Base-by-base conservation (phyloP, 805 yeast species). In the Scheffersomyces ergatensis region DNA sequence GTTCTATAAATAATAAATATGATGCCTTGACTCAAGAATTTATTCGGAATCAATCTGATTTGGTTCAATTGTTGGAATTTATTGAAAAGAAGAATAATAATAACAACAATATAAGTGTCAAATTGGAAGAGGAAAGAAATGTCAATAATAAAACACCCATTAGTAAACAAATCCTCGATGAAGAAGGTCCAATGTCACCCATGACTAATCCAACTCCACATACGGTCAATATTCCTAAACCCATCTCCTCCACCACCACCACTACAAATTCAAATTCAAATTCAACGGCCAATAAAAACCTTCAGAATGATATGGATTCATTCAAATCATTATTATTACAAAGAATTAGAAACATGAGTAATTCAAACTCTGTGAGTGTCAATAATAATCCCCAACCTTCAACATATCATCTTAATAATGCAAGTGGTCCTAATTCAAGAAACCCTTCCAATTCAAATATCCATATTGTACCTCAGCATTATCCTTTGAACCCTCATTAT, bases 31-130 rank as follows among this genome's bases (percentile, higher is more conserved):
- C 62, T 24, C 76, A 72, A 4, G 80, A 78, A 36, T 51, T 77
- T 42, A 70, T 72, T 27, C 65, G 67, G 39, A 67, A 76, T 14
- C 79, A 78, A 49, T 51, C 68, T 39, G 88, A 82, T 48, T 64
- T 78, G 59, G 72, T 80, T 2, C 69, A 69, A 29, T 43, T 81
- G 7, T 49, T 81, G 9, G 85, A 80, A 21, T 41, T 27, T 38
- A 44, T 41, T 23, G 33, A 29, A 39, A 21, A 21, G 9, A 21
- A 21, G 9, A 21, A 21, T 21, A 21, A 21, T 21, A 21, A 21
- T 21, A 21, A 21, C 9, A 21, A 21, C 9, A 21, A 21, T 21
- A 13, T 15, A 14, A 25, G 5, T 6, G 13, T 33, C 14, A 33
- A 33, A 21, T 5, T 16, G 14, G 36, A 33, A 33, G 36, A 21